A percentile compares a stretch with the other conserved stretches of the same genome.
These are phyloP conservation scores for Fusarium coicis DNA, from an alignment of 2,329 filamentous ascomycete genomes.

Conservation along the genomic window DNA sequence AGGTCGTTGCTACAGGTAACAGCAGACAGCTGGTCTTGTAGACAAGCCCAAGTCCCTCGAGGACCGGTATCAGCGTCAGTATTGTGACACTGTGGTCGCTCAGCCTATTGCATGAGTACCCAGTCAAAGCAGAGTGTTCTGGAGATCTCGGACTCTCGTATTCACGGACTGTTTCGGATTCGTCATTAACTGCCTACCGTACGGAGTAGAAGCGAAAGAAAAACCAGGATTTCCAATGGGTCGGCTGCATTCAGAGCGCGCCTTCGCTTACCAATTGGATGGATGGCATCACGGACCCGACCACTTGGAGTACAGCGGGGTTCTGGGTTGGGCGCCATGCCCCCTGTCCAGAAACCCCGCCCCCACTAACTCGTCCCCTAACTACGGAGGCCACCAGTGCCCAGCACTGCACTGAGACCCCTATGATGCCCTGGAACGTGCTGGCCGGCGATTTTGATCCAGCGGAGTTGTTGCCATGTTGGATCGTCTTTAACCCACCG, in stretches of 20 bases:
- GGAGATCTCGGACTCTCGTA: not conserved
- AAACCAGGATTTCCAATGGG: conserved; percentile 20
- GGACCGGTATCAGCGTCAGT: not conserved
- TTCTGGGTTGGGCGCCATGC: not conserved
- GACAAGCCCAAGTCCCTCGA: not conserved
- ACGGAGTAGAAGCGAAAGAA: not conserved
- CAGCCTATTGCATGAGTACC: not conserved
- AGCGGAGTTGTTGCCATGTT: conserved; percentile 5
- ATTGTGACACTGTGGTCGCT: not conserved
- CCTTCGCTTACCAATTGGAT: conserved; percentile 13
- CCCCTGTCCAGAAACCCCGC: conserved; percentile 16
- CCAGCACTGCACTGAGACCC: not conserved
- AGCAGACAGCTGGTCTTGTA: conserved; percentile 22
- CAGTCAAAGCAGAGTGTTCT: not conserved
- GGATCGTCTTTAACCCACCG: not conserved
- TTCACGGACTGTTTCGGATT: not conserved
- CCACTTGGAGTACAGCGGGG: conserved; percentile 6
- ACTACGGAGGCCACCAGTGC: not conserved
- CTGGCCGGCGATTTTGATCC: conserved; percentile 2
- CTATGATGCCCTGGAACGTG: conserved; percentile 14
- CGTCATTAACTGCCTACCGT: not conserved
- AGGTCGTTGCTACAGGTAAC: not conserved
- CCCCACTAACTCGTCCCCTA: conserved; percentile 24
- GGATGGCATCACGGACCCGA: not conserved
- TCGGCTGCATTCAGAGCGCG: not conserved